Base-by-base conservation (phyloP, 225 moss, liverwort and hornwort genomes). In the Thuidium tamariscinum region DNA sequence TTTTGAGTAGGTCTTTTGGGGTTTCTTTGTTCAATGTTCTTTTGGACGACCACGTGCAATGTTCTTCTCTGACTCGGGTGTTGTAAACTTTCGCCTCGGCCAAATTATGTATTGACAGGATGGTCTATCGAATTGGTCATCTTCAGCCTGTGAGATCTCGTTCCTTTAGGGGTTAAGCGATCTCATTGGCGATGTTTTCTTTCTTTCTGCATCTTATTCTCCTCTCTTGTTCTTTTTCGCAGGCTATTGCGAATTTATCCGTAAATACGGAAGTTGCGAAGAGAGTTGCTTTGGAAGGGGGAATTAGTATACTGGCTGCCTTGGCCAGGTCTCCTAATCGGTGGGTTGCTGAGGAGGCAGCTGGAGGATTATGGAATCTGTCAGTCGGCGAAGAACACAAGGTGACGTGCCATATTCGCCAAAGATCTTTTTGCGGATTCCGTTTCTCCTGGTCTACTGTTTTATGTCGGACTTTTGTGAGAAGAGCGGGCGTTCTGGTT, bases 261-360 rank as follows among this genome's bases (percentile, higher is more conserved):
- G 97, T 97, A n/a, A 97, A 97, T 84, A 90, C 96, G 71, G 97
- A 96, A 91, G 96, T 97, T 92, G 97, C 97, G 19, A 97, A 97
- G 83, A 87, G 94, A 79, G 96, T 97, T 65, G 97, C 97, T 65
- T 92, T 92, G 83, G 97, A 97, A 89, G 96, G 97, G 80, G 97
- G 97, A 16, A 97, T 97, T 64, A 90, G 94, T 90, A 96, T 96
- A 39, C 84, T 97, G 89, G 97, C 97, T 81, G 89, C 94, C 71
- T 88, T 97, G 79, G 97, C 97, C 69, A 95, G 94, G 89, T 97
- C 97, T 83, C 97, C 92, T n/a, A 95, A 97, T 87, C 95, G 94
- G 37, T 95, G 97, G 95, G 97, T 97, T 86, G 97, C 96, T 80
- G 97, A 97, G 91, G 97, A 97, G 88, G 97, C 97, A 41, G 97